A percentile compares a stretch with the other conserved stretches of the same genome.
Conservation (phyloP, 2,329 filamentous ascomycete genomes). For the Stagonosporopsis vannaccii region DNA sequence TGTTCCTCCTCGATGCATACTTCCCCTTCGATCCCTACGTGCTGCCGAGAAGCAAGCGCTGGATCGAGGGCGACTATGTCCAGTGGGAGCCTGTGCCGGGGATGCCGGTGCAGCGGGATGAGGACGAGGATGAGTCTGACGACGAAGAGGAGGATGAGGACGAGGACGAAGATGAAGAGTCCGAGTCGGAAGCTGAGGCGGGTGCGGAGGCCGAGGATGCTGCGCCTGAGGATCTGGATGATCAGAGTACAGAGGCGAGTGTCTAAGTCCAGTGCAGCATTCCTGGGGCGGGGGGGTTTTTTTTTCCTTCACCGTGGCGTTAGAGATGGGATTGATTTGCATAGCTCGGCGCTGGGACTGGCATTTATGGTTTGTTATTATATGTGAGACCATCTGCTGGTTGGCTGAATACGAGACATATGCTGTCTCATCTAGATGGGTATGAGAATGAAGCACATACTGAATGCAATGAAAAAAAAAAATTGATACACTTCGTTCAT, state of each 20-base stretch:
- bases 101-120: conserved; percentile 53
- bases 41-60: conserved; percentile 82
- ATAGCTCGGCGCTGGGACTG: conserved; percentile 14
- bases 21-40: conserved; percentile 98
- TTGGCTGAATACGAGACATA: not conserved
- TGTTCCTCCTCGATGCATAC: conserved; percentile 88
- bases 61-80: conserved; percentile 71
- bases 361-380: not conserved
- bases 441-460: not conserved
- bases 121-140: conserved; percentile 38
- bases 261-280: not conserved
- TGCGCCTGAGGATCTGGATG: conserved; percentile 19
- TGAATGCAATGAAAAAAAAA: conserved; percentile 2
- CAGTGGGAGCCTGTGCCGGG: conserved; percentile 49
- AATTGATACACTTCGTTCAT: not conserved
- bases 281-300: not conserved
- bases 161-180: conserved; percentile 48
- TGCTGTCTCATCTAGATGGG: not conserved
- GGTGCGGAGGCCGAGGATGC: not conserved
- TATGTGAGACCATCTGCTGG: not conserved
- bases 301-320: conserved; percentile 4
- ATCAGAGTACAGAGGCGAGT: conserved; percentile 22
- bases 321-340: conserved; percentile 1
- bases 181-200: conserved; percentile 19
- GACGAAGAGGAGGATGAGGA: conserved; percentile 28